Base-by-base conservation (phyloP, 805 yeast species). In the Aciculoconidium aculeatum region DNA sequence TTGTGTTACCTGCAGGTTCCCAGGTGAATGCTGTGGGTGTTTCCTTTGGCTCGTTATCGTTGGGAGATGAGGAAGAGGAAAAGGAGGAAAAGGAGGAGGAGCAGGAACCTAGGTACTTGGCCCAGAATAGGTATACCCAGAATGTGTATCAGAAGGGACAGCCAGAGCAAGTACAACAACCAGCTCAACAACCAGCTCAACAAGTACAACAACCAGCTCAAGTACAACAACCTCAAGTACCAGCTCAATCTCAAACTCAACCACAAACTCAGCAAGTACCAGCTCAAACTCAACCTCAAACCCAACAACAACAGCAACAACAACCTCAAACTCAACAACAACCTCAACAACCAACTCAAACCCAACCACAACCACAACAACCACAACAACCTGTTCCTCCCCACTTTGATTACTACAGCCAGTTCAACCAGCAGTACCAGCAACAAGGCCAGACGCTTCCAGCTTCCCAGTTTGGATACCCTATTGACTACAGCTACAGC, bases 1-100 rank as follows among this genome's bases (percentile, higher is more conserved):
- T 63, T 28, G 57, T 76, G 17, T 69, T 77, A 49, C 83, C 83
- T 39, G 59, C 62, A 23, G 39, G 69, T 21, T 60, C 70, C 25
- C 60, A 68, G 33, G 47, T 67, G 35, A 55, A 59, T 46, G 55
- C 69, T 27, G 70, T 72, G 16, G 79, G 77, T 39, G 76, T 77
- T 22, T 75, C 80, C 18, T 77, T 77, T 44, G 84, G 84, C 33
- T 72, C 80, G 8, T 58, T 75, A 41, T 55, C 70, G 15, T 56
- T 72, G 34, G 57, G 63, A 30, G 72, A 70, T 23, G 70, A 67
- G 27, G 64, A 61, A 34, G 46, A 41, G 38, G 41, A 45, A 37
- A 39, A 21, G 35, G 27, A 15, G 40, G n/a, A n/a, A n/a, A n/a
- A n/a, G n/a, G n/a, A n/a, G n/a, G n/a, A 36, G 22, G 46, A 45